Evolutionary conservation across 2,329 filamentous ascomycete species (phyloP), one percentile per base, ranked within the genome.

Genomic region (Neoarthrinium moseri): DNA sequence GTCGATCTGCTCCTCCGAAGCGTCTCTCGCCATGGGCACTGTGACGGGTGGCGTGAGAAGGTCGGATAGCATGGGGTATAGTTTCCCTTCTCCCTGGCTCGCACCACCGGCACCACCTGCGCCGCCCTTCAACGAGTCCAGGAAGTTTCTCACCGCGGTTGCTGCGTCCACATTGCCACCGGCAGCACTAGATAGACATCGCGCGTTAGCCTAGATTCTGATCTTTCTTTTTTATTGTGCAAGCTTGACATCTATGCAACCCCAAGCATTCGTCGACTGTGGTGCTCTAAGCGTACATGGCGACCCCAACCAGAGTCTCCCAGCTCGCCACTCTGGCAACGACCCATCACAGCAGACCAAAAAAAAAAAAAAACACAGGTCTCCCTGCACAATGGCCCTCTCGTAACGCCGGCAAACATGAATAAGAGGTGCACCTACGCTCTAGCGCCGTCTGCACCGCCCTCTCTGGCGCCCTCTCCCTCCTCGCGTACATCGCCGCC

Each of bases 371-470:
- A n/a, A 29, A 40, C 22, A 26, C 37, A 18, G 37, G 30, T 49
- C 46, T 45, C 43, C 41, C 18, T 26, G 33, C 22, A 30, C 13
- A 46, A 49, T 43, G 44, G 49, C 46, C 32, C 40, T 41, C 38
- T 47, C 49, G 45, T 55, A 59, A 61, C 57, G 55, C 57, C 58
- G 52, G 52, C 56, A 58, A 54, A 55, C 55, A 56, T 54, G 54
- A 11, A 18, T 32, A 53, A 59, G 51, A 67, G 71, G 65, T 70
- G 67, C 66, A 99, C 95, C 92, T 97, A 99, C 94, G 92, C 94
- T 96, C 94, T 84, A 73, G 89, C 95, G 63, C 95, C 94, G 71
- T 97, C 94, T 58, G 90, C 90, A 65, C 95, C 94, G 50, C 92
- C 94, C 70, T 96, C 91, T 72, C 95, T 81, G 54, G 92, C 83